Evolutionary conservation across 2,329 filamentous ascomycete genomes (phyloP).

Genomic region (Dactylellina leptospora): DNA sequence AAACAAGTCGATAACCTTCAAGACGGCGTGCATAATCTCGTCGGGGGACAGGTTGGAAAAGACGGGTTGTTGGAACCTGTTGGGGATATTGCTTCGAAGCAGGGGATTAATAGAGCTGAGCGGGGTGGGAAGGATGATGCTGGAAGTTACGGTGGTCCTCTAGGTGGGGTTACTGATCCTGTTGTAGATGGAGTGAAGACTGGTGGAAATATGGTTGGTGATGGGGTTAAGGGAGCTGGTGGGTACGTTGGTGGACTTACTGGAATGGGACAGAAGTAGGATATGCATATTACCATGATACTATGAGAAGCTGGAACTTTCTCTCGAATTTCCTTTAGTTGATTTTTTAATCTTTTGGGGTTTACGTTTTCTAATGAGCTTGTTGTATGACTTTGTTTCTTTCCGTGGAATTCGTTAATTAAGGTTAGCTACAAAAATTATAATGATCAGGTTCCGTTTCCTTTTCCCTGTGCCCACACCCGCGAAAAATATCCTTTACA

Average conservation of each 20-base stretch:
- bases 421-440: too few species aligned
- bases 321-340: neutral
- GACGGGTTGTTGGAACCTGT: conserved; percentile 73
- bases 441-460: too few species aligned
- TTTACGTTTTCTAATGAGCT: too few species aligned
- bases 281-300: neutral
- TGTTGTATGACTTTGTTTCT: too few species aligned
- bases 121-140: conserved; percentile 71
- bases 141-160: conserved; percentile 59
- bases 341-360: too few species aligned
- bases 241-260: conserved; percentile 15
- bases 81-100: conserved; percentile 70
- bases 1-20: conserved; percentile 74
- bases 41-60: conserved; percentile 72
- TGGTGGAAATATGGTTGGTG: conserved; percentile 10
- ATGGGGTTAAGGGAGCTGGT: conserved; percentile 29
- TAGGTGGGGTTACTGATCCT: conserved; percentile 44
- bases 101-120: conserved; percentile 73
- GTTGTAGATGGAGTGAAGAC: conserved; percentile 24
- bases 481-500: too few species aligned
- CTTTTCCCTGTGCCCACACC: too few species aligned
- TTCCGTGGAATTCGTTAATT: too few species aligned
- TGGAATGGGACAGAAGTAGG: conserved; percentile 11
- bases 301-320: conserved; percentile 6
- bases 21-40: conserved; percentile 72